A percentile compares a stretch with the other conserved stretches of the same genome.
These are phyloP conservation scores for Cyamopsis tetragonoloba DNA, from an alignment of 306 rosid species.

Conservation along the genomic window DNA sequence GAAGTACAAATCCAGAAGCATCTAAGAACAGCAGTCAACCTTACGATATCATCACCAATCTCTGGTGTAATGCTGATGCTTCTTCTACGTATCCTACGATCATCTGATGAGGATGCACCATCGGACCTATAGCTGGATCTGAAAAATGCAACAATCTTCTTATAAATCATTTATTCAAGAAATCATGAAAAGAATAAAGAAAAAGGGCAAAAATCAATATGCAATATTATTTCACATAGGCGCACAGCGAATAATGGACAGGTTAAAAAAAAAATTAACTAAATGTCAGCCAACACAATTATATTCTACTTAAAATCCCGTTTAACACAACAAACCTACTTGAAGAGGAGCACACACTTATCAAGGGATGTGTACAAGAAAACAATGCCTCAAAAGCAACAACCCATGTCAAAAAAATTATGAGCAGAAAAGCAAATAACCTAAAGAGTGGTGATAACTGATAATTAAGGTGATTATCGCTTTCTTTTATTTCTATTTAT, in stretches of 20 bases:
- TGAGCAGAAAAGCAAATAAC: conserved; percentile 17
- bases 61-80: conserved; percentile 98
- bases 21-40: conserved; percentile 53
- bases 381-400: conserved; percentile 5
- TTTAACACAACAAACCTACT: neutral
- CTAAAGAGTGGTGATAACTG: conserved; percentile 15
- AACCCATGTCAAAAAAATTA: neutral
- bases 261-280: neutral
- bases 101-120: conserved; percentile 72
- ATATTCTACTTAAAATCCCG: conserved; percentile 1
- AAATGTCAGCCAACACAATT: neutral
- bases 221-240: conserved; percentile 4
- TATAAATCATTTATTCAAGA: conserved; percentile 8
- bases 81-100: conserved; percentile 88
- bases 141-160: conserved; percentile 25
- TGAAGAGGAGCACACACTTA: neutral
- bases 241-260: neutral
- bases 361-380: neutral
- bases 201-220: neutral
- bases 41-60: conserved; percentile 98
- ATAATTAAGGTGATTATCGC: neutral
- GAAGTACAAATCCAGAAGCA: conserved; percentile 15
- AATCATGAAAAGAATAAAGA: neutral
- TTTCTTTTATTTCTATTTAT: neutral
- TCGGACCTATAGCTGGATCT: conserved; percentile 68